Conservation (phyloP, 257 asterid species). For the Schizonepeta tenuifolia region DNA sequence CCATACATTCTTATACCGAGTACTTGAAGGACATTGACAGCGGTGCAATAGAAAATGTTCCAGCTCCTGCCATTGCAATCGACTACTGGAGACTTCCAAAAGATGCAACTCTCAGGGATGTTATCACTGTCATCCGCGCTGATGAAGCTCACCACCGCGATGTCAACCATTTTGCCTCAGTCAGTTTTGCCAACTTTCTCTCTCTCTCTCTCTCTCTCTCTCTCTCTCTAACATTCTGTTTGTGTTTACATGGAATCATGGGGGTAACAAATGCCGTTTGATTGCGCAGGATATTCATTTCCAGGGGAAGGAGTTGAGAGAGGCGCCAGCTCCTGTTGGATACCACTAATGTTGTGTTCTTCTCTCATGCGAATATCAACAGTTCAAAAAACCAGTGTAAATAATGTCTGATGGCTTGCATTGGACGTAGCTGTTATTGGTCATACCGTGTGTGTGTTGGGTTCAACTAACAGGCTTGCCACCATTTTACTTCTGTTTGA, state of each 20-base stretch:
- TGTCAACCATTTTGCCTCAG: slow-evolving; percentile 97
- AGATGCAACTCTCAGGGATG: slow-evolving; percentile 79
- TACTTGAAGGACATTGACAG: slow-evolving; percentile 73
- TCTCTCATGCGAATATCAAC: neutral
- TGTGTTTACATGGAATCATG: neutral
- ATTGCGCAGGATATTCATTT: slow-evolving; percentile 77
- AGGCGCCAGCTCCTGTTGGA: slow-evolving; percentile 81
- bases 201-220: neutral
- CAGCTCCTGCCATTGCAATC: slow-evolving; percentile 91
- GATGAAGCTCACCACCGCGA: slow-evolving; percentile 99
- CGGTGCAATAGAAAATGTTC: slow-evolving; percentile 69
- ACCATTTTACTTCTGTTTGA: neutral
- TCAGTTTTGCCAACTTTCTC: slow-evolving; percentile 41
- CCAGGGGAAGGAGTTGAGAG: slow-evolving; percentile 81
- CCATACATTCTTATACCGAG: slow-evolving; percentile 83
- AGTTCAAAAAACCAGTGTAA: neutral
- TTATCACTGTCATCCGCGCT: slow-evolving; percentile 78
- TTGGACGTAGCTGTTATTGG: neutral
- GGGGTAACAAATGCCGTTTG: slow-evolving; percentile 1
- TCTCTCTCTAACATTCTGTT: neutral
- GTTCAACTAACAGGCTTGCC: neutral
- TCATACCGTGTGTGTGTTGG: neutral
- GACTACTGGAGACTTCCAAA: slow-evolving; percentile 92
- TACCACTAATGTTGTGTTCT: slow-evolving; percentile 51
- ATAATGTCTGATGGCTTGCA: neutral